Evolutionary conservation across 1,284 basidiomycete species (phyloP).

Genomic region (Malassezia sympodialis): DNA sequence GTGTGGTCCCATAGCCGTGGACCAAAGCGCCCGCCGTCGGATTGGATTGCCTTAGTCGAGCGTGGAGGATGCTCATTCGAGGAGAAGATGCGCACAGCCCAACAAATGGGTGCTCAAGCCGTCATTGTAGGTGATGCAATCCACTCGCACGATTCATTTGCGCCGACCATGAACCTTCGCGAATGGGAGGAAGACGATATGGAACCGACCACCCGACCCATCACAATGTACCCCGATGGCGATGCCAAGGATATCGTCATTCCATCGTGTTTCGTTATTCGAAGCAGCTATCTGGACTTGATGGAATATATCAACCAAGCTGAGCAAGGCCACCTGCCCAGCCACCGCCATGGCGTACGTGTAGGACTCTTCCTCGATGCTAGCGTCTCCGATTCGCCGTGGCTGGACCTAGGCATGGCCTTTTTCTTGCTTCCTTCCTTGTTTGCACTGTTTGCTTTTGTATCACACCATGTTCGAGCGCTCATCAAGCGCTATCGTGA

Average conservation of each 20-base stretch:
- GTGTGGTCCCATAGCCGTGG: background rate
- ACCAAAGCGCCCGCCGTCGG: constrained; percentile 23
- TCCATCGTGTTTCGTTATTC: constrained; percentile 43
- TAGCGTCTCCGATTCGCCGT: constrained; percentile 30
- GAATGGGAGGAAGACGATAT: constrained; percentile 30
- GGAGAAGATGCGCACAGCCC: constrained; percentile 40
- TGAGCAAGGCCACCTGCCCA: constrained; percentile 3
- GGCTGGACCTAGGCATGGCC: constrained; percentile 40
- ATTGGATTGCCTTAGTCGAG: constrained; percentile 46
- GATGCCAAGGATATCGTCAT: constrained; percentile 41
- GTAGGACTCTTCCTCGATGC: constrained; percentile 41
- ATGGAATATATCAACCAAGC: constrained; percentile 27
- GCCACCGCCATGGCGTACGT: constrained; percentile 21
- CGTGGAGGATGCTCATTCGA: constrained; percentile 40
- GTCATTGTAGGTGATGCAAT: constrained; percentile 42
- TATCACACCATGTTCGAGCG: constrained; percentile 35
- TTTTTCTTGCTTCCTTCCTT: constrained; percentile 42
- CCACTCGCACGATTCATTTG: constrained; percentile 7
- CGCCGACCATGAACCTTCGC: background rate
- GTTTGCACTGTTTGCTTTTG: constrained; percentile 38
- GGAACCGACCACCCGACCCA: constrained; percentile 30
- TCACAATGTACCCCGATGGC: constrained; percentile 42
- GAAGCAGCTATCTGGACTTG: constrained; percentile 42
- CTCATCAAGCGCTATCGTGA: constrained; percentile 35
- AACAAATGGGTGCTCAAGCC: constrained; percentile 40